These are phyloP conservation scores for Populus euphratica DNA, from an alignment of 345 rosid genomes.

Conservation along the genomic window DNA sequence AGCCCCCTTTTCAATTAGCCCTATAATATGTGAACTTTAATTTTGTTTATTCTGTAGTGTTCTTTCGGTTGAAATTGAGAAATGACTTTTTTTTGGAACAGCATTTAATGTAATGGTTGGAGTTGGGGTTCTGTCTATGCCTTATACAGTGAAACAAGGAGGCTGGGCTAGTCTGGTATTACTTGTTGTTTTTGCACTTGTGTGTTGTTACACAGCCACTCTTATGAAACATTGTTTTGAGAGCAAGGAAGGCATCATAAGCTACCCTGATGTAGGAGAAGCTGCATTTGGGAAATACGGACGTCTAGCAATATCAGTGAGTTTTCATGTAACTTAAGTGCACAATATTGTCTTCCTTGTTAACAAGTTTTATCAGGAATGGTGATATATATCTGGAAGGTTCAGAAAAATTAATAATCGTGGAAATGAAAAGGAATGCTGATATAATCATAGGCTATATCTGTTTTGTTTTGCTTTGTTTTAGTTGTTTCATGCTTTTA, in stretches of 20 bases:
- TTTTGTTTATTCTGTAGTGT: too few species aligned
- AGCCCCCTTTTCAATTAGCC: neutral
- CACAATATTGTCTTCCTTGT: neutral
- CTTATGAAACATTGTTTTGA: constrained; percentile 84
- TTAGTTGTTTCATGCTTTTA: neutral
- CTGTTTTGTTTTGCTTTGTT: neutral
- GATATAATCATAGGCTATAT: neutral
- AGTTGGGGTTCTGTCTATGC: constrained; percentile 87
- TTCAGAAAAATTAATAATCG: too few species aligned
- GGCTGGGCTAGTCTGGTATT: constrained; percentile 79
- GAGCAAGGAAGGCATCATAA: constrained; percentile 57
- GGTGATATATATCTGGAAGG: too few species aligned
- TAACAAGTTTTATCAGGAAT: neutral
- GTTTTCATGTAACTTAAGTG: constrained; percentile 16
- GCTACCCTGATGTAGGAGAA: constrained; percentile 92
- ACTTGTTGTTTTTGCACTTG: constrained; percentile 47
- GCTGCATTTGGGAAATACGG: constrained; percentile 94
- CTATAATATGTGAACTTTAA: too few species aligned
- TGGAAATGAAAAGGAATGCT: neutral
- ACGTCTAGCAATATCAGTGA: constrained; percentile 70
- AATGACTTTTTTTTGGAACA: constrained; percentile 25
- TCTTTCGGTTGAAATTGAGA: neutral
- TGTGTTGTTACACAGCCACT: constrained; percentile 80
- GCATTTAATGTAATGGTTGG: constrained; percentile 87
- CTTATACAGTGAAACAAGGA: constrained; percentile 64